Evolutionary conservation across 805 yeast genomes (phyloP).

Genomic region (Wickerhamiella spandovensis): DNA sequence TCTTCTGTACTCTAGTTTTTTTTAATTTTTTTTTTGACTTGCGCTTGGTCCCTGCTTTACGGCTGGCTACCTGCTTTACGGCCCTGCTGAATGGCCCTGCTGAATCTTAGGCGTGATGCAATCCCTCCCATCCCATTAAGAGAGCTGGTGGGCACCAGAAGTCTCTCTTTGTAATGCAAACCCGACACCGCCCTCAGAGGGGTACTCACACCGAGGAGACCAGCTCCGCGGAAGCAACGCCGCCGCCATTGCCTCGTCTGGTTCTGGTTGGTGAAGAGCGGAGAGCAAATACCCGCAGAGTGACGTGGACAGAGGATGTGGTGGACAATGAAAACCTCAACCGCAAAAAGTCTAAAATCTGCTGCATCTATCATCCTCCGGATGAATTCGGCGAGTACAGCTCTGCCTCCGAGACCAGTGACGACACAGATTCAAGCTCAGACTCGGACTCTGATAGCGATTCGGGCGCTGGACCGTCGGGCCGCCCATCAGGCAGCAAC

Average conservation of each 20-base stretch:
- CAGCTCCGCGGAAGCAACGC: neutral
- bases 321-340: slow-evolving; percentile 83
- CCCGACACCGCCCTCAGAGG: neutral
- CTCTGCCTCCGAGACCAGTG: slow-evolving; percentile 25
- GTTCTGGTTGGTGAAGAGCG: neutral
- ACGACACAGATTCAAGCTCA: slow-evolving; percentile 24
- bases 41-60: no score
- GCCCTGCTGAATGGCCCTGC: no score
- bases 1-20: neutral
- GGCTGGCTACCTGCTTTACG: no score
- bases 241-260: neutral
- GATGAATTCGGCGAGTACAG: slow-evolving; percentile 17
- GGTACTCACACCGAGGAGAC: neutral
- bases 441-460: slow-evolving; percentile 31
- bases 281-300: slow-evolving; percentile 32
- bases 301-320: slow-evolving; percentile 75
- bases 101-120: no score
- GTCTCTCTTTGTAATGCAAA: neutral
- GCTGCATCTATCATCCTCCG: slow-evolving; percentile 43
- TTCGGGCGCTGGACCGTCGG: slow-evolving; percentile 20
- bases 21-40: no score
- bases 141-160: no score
- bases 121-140: no score
- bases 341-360: slow-evolving; percentile 80
- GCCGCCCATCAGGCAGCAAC: neutral